A percentile compares a stretch with the other conserved stretches of the same genome.
phyloP scores from a whole-genome alignment of 2,329 filamentous ascomycete genomes.

The Fusarium poae region DNA sequence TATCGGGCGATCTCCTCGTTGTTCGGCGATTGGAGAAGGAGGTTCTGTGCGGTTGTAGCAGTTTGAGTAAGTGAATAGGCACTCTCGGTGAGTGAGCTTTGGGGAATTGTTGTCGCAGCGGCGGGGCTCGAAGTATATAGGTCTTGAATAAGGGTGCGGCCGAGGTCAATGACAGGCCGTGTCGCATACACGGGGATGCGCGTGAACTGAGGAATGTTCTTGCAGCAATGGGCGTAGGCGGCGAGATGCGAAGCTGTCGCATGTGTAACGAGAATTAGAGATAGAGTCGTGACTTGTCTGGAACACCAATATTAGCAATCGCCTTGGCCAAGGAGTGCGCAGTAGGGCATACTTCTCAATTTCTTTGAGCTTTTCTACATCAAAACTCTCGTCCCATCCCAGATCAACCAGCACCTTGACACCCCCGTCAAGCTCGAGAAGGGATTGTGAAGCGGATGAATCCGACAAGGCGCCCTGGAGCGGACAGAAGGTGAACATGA shows the following conservation, averaged over 20 bases:
- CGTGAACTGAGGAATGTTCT: conserved; percentile 91
- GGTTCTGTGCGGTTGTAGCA: conserved; percentile 63
- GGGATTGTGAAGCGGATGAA: conserved; percentile 90
- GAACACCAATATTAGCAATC: conserved; percentile 38
- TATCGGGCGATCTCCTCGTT: conserved; percentile 91
- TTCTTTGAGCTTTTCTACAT: conserved; percentile 83
- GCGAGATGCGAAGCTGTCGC: conserved; percentile 92
- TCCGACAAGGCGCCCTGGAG: conserved; percentile 91
- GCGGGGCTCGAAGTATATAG: conserved; percentile 90
- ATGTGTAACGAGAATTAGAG: conserved; percentile 93
- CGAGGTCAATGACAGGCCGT: conserved; percentile 90
- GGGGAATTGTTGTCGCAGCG: conserved; percentile 86
- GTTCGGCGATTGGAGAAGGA: conserved; percentile 78
- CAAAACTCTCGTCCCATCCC: conserved; percentile 95
- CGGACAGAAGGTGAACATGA: conserved; percentile 96
- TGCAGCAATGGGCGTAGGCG: conserved; percentile 96
- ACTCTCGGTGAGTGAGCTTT: conserved; percentile 76
- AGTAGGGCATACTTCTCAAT: conserved; percentile 80
- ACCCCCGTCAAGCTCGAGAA: conserved; percentile 95
- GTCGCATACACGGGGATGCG: conserved; percentile 96
- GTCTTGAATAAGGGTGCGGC: conserved; percentile 90
- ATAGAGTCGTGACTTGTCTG: conserved; percentile 91
- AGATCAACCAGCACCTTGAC: conserved; percentile 96
- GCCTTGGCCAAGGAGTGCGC: not conserved
- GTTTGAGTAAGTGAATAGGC: conserved; percentile 67